Evolutionary conservation across 2,329 filamentous ascomycete species (phyloP).

Genomic region (Verticillium zaregamsianum): DNA sequence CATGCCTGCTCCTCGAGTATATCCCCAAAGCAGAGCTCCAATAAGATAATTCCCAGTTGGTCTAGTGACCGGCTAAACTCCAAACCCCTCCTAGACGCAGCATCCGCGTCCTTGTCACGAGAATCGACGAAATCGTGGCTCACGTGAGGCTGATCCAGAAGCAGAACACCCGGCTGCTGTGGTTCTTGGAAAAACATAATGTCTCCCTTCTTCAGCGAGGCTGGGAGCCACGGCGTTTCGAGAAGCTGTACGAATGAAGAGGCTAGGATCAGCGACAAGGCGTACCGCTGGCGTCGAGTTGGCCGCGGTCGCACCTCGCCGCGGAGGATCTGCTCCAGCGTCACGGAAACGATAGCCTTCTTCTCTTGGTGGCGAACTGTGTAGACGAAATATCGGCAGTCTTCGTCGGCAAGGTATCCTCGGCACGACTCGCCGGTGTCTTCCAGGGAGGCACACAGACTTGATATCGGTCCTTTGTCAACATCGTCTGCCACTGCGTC

Average conservation of each 20-base stretch:
- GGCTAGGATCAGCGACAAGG: slow-evolving; percentile 16
- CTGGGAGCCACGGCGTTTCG: slow-evolving; percentile 17
- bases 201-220: slow-evolving; percentile 11
- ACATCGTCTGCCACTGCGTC: not conserved
- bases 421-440: slow-evolving; percentile 3
- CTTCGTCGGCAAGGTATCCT: slow-evolving; percentile 13
- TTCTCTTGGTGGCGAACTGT: slow-evolving; percentile 1
- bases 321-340: slow-evolving; percentile 13
- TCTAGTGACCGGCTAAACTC: not conserved
- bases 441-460: slow-evolving; percentile 9
- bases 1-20: slow-evolving; percentile 2
- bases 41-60: slow-evolving; percentile 1
- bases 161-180: not conserved
- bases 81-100: not conserved
- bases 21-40: slow-evolving; percentile 4
- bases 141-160: slow-evolving; percentile 13
- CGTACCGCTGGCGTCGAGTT: slow-evolving; percentile 15
- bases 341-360: slow-evolving; percentile 1
- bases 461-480: slow-evolving; percentile 2
- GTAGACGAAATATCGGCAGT: slow-evolving; percentile 16
- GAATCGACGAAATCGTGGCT: slow-evolving; percentile 3
- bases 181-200: slow-evolving; percentile 7
- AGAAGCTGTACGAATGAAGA: slow-evolving; percentile 22
- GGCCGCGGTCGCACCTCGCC: slow-evolving; percentile 4
- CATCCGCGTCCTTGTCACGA: not conserved